Base-by-base conservation (phyloP, 176 grass and related monocot species). In the Carex myosuroides region DNA sequence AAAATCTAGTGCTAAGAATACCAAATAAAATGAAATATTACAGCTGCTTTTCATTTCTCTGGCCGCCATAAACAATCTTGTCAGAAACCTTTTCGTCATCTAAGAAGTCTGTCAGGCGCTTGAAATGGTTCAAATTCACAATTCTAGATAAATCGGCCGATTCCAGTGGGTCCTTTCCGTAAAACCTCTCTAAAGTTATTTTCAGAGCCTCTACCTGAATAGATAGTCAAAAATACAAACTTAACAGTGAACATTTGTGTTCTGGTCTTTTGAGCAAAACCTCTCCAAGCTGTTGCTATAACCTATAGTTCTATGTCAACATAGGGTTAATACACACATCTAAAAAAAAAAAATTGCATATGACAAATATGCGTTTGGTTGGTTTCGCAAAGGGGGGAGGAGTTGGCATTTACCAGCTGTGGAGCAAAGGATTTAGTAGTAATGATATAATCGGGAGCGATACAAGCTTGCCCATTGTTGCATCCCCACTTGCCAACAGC, bases 401-500 rank as follows among this genome's bases (percentile, higher is more conserved):
- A 18, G 42, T 26, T 67, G 22, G 10, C 65, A 1, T 84, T 42
- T 92, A 99, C 97, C 97, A 99, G 81, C 30, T 94, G 52, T 75
- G 93, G 81, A 70, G 90, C 93, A 60, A 95, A 95, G n/a, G 91
- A 92, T 89, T 89, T 96, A 1, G 97, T 94, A 0, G 97, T 99
- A 56, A 99, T 88, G 80, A 99, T 79, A 74, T 99, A 99, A 88
- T 99, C 97, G 0, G 97, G 97, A 84, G 97, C 90, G 69, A 99
- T 85, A 50, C 97, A 99, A 70, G 97, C 97, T 88, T 99, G 97
- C 54, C 97, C 97, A 70, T 88, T 94, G 69, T 96, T 99, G 78
- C 93, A 91, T 46, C 93, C 97, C 97, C 97, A 99, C 77, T 99
- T 99, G 68, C 97, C 97, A n/a, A 87, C 93, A 39, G 78, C 90